Base-by-base conservation (phyloP, 148 eudicot species). In the Chenopodium berlandieri region DNA sequence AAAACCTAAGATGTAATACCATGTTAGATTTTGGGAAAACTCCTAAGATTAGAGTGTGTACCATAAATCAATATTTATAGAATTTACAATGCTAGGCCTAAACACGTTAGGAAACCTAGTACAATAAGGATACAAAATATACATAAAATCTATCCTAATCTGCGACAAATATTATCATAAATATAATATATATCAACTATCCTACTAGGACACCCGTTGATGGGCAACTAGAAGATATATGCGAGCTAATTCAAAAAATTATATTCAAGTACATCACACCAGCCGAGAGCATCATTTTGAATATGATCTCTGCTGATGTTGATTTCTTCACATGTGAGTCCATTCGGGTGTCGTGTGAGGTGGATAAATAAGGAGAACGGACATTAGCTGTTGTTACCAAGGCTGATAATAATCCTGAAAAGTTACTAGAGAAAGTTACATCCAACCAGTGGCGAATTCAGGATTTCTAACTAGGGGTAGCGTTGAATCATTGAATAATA, bases 371-470 rank as follows among this genome's bases (percentile, higher is more conserved):
- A 10, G 85, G 86, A 60, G 27, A 62, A 52, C 80, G 88, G 71
- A 86, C 88, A 0, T 76, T 86, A 0, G 88, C 82, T 7, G 88
- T 86, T 0, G 83, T 86, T 1, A 86, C 88, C 5, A 86, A 86
- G 27, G 73, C 82, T 1, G 88, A 86, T 16, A 78, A 44, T 47
- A 76, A 78, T 7, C 86, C 86, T 4, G 86, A 83, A 30, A 86
- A 84, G 1, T 71, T 86, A 10, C 80, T 78, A 0, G 84, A 86
- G 77, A 83, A 86, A 71, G 84, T 86, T 0, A 84, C 80, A 3
- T 65, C 72, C 13, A 81, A 82, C 34, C 34, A 32, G 34, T 32
- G 34, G 1, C 2, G 34, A 32, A 32, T 32, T 32, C 34, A 32
- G 34, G 34, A 32, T 32, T 32, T 32, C 34, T 32, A 32, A 32